Conservation (phyloP, 257 asterid genomes). For the Penstemon barbatus region DNA sequence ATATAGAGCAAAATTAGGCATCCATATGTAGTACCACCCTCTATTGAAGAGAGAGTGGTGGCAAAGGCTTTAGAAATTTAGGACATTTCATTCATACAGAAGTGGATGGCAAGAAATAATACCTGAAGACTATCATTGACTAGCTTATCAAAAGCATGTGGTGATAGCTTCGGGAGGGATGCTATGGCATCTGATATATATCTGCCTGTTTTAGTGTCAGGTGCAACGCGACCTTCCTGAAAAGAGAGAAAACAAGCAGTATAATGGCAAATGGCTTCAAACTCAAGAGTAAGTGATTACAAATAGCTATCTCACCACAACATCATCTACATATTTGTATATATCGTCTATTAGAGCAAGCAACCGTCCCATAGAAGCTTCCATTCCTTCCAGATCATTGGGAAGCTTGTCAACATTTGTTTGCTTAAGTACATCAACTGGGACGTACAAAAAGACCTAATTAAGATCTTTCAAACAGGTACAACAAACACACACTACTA, state of each 20-base stretch:
- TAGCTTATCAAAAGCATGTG: conserved; percentile 67
- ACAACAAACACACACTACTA: conserved; percentile 8
- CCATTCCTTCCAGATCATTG: conserved; percentile 94
- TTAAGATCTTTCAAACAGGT: conserved; percentile 12
- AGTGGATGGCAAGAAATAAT: conserved; percentile 13
- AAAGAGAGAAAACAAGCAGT: neutral
- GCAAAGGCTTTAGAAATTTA: neutral
- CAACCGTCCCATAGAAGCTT: conserved; percentile 81
- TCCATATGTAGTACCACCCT: neutral
- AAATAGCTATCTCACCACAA: conserved; percentile 67
- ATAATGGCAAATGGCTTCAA: neutral
- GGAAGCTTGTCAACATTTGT: conserved; percentile 87
- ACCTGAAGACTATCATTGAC: conserved; percentile 89
- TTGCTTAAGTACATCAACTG: conserved; percentile 85
- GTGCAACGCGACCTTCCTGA: conserved; percentile 74
- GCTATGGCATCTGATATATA: conserved; percentile 63
- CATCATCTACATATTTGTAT: conserved; percentile 86
- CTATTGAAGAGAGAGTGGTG: neutral
- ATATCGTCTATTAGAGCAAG: conserved; percentile 81
- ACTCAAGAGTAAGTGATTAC: conserved; percentile 35
- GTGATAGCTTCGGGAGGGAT: conserved; percentile 68
- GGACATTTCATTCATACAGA: neutral
- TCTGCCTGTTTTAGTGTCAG: conserved; percentile 78
- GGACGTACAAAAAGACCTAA: conserved; percentile 24
- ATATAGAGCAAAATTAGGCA: conserved; percentile 18